Base-by-base conservation (phyloP, 768 basidiomycete species). In the Trametes elegans region DNA sequence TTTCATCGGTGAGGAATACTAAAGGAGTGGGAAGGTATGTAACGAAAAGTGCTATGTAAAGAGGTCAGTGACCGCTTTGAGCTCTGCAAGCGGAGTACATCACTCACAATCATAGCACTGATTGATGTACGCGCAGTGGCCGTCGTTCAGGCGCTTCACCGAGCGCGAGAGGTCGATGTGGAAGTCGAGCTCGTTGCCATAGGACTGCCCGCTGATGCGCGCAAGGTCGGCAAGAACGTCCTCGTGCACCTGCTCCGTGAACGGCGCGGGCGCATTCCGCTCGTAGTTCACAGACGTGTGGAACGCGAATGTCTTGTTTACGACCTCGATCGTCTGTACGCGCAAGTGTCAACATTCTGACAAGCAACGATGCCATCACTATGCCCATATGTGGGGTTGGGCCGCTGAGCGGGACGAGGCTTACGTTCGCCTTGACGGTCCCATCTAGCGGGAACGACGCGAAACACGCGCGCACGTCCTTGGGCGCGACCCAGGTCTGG, bases 281-380 rank as follows among this genome's bases (percentile, higher is more conserved):
- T 83, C 77, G 53, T 84, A 84, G 69, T 83, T 84, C 23, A 79
- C 75, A 3, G 83, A 84, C 0, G 82, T 80, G 62, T 84, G 83
- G 63, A 86, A 84, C 13, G 79, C 75, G 8, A 84, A 65, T 0
- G 80, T 80, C 63, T 79, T 82, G 61, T 74, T 83, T 39, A 83
- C 70, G 8, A 81, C 80, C 56, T 84, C 78, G 31, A 84, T 71
- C 44, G 80, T 76, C 82, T 84, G 23, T 14, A 26, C 18, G 14
- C 1, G 11, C n/a, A 35, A 32, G 31, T 13, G n/a, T n/a, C n/a
- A n/a, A n/a, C n/a, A n/a, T n/a, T n/a, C n/a, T n/a, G n/a, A n/a
- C n/a, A n/a, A n/a, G n/a, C n/a, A n/a, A n/a, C n/a, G n/a, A n/a
- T n/a, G n/a, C n/a, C n/a, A n/a, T n/a, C n/a, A n/a, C n/a, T n/a